Evolutionary conservation across 1,284 basidiomycete genomes (phyloP), one percentile per base, ranked within the genome.

Genomic region (Amylostereum chailletii): DNA sequence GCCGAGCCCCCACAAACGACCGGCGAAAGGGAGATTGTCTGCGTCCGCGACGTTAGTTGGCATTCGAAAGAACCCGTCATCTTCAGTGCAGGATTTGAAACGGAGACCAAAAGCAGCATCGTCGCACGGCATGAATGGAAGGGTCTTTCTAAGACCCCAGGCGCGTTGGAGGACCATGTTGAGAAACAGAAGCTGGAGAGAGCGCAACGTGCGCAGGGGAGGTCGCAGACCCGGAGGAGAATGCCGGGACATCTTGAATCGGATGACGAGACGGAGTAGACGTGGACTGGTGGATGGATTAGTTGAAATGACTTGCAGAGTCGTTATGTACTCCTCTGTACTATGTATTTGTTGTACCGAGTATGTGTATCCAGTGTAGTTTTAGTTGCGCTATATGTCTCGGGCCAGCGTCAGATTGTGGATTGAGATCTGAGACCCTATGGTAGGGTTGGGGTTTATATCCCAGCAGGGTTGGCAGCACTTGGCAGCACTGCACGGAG

Each of bases 51-150:
- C 62, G 93, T 98, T 49, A 88, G 86, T 61, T 95, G 92, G 92
- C 88, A 90, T 63, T 79, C 84, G 30, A 73, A 79, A 70, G 77
- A 94, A 73, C 93, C 94, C 19, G 84, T 87, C 26, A 64, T 99
- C 49, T 88, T 98, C 82, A 92, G 86, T 52, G 91, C 90, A 2
- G 90, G 83, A 4, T 97, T 94, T 94, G 83, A 89, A 46, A 75
- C 75, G 30, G 71, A 72, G 30, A 70, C 71, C 11, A 73, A 72
- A 41, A 75, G 80, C 5, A 92, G 91, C 39, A 76, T 81, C 40
- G 76, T 97, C 29, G 93, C 92, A 3, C 77, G 87, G 54, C 94
- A 97, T 60, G 90, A 96, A 68, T 97, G 92, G 90, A 95, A 94
- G 66, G 91, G 91, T 1, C 69, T 92, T 45, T 77, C 79, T 1